Evolutionary conservation across 768 basidiomycete genomes (phyloP).

Genomic region (Termitomyces sp.): DNA sequence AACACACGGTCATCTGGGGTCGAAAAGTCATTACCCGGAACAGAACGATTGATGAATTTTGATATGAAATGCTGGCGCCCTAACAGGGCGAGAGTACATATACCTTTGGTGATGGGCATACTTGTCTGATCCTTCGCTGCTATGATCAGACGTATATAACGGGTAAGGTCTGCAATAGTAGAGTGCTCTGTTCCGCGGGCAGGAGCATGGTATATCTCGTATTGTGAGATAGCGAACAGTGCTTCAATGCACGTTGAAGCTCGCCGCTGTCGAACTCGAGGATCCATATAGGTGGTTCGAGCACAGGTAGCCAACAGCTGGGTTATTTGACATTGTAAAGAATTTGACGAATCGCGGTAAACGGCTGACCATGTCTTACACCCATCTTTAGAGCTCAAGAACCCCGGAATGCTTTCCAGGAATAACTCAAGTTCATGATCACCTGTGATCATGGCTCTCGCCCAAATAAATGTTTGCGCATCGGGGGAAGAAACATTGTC

Average conservation of each 20-base stretch:
- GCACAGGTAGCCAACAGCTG: not conserved
- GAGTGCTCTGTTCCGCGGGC: not conserved
- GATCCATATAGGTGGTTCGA: not conserved
- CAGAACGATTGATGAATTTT: not conserved
- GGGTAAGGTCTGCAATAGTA: not conserved
- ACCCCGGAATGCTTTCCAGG: slow-evolving; percentile 5
- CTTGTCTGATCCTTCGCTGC: not conserved
- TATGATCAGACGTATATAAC: not conserved
- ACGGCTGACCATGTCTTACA: not conserved
- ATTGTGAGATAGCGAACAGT: not conserved
- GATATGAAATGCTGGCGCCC: not conserved
- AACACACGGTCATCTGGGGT: not conserved
- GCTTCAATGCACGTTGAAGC: not conserved
- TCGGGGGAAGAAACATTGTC: not conserved
- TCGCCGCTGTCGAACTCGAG: not conserved
- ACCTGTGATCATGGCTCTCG: not conserved
- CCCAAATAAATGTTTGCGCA: not conserved
- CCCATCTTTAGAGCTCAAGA: not conserved
- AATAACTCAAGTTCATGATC: slow-evolving; percentile 1
- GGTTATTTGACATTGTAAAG: not conserved
- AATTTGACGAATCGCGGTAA: not conserved
- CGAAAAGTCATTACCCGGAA: not conserved
- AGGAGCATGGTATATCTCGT: not conserved
- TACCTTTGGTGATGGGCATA: not conserved
- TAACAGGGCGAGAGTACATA: not conserved